Percentiles rank a stretch among this genome's conserved stretches.
phyloP scores from a whole-genome alignment of 2,329 filamentous ascomycete species.

The Calonectria pauciramosa region DNA sequence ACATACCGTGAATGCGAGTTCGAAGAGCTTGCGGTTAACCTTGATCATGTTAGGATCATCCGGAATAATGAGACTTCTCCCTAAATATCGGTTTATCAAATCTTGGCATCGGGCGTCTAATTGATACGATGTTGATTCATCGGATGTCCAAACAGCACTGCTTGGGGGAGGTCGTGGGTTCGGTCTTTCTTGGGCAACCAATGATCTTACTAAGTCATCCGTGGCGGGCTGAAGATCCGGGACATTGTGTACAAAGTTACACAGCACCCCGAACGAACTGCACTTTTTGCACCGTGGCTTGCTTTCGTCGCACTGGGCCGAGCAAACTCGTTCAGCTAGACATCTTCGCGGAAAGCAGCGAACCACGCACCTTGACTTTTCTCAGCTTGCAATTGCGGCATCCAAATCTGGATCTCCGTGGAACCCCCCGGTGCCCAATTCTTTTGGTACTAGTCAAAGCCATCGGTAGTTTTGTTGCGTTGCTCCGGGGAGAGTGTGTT shows the following conservation, averaged over 20 bases:
- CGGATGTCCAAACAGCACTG: conserved; percentile 52
- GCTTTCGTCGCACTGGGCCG: conserved; percentile 59
- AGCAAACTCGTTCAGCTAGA: background rate
- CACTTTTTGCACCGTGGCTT: conserved; percentile 61
- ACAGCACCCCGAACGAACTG: conserved; percentile 57
- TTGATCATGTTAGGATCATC: conserved; percentile 53
- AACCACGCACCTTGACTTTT: conserved; percentile 58
- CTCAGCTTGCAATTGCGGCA: conserved; percentile 66
- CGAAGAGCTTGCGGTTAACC: conserved; percentile 55
- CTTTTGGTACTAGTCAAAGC: background rate
- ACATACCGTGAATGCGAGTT: conserved; percentile 55
- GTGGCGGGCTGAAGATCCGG: conserved; percentile 55
- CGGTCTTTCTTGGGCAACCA: conserved; percentile 32
- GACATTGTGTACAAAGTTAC: conserved; percentile 55
- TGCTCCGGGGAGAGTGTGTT: no score
- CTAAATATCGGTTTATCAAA: conserved; percentile 57
- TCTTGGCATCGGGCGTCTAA: conserved; percentile 56
- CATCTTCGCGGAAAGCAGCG: background rate
- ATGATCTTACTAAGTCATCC: conserved; percentile 37
- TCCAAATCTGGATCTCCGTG: conserved; percentile 58
- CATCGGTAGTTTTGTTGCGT: conserved; percentile 22
- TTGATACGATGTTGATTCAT: conserved; percentile 49
- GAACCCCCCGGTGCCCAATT: background rate
- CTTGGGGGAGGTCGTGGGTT: conserved; percentile 42
- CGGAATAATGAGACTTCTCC: conserved; percentile 52